These are phyloP conservation scores for Ophiostoma angusticollis DNA, from an alignment of 2,329 filamentous ascomycete species.

Conservation along the genomic window DNA sequence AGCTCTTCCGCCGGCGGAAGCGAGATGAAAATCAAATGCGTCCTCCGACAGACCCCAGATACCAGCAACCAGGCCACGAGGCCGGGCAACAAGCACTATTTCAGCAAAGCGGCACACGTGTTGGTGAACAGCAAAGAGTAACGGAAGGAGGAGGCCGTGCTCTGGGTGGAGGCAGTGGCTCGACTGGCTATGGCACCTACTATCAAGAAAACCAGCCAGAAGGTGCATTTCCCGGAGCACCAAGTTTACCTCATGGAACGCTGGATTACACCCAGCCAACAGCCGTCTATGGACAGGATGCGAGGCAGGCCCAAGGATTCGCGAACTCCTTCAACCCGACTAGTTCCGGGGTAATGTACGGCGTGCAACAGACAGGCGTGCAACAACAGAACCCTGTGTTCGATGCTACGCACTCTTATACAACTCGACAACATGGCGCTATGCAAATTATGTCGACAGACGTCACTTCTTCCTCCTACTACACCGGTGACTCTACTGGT, in stretches of 20 bases:
- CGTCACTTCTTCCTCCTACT: slow-evolving; percentile 64
- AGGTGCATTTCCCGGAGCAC: slow-evolving; percentile 34
- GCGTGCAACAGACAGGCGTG: slow-evolving; percentile 52
- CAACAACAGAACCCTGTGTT: slow-evolving; percentile 53
- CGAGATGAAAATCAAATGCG: slow-evolving; percentile 61
- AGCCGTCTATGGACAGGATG: slow-evolving; percentile 49
- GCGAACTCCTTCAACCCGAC: slow-evolving; percentile 41
- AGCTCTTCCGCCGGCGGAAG: slow-evolving; percentile 59
- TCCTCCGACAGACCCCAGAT: slow-evolving; percentile 43
- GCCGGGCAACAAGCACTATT: slow-evolving; percentile 35
- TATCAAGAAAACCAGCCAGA: slow-evolving; percentile 43
- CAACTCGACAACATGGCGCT: slow-evolving; percentile 60
- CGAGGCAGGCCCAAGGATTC: slow-evolving; percentile 42
- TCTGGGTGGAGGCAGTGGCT: slow-evolving; percentile 36
- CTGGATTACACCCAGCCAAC: slow-evolving; percentile 45
- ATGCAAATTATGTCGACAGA: slow-evolving; percentile 59
- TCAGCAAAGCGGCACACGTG: slow-evolving; percentile 31
- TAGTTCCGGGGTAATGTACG: slow-evolving; percentile 67
- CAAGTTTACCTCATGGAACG: slow-evolving; percentile 43
- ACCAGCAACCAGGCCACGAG: slow-evolving; percentile 32
- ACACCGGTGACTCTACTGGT: slow-evolving; percentile 50
- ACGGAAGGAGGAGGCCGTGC: not conserved
- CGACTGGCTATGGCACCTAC: slow-evolving; percentile 45
- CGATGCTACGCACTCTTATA: slow-evolving; percentile 63
- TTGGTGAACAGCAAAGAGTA: slow-evolving; percentile 7